Base-by-base conservation (phyloP, 2,329 filamentous ascomycete species). In the Dactylellina drechsleri region DNA sequence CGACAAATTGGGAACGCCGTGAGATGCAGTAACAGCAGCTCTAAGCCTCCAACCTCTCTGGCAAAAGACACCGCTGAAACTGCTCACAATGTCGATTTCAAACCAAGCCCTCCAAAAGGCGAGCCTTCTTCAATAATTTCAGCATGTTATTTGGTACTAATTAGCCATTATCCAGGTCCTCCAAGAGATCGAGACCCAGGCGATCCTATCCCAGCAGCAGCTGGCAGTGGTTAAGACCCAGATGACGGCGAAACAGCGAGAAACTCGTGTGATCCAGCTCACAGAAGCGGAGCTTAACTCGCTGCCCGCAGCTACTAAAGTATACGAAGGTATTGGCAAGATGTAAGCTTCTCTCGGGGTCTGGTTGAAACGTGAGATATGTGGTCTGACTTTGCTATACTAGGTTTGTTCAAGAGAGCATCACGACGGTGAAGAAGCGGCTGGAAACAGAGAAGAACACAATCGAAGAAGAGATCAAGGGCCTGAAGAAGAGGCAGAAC, bases 291-390 rank as follows among this genome's bases (percentile, higher is more conserved):
- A 99, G 83, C 85, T 98, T 58, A 87, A 88, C n/a, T 86, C 88
- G 5, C 83, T 99, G 75, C 90, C 93, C 2, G 82, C 87, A 16
- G 87, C 90, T 56, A 95, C 92, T 0, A 90, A 90, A 36, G 88
- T 97, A 28, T 99, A 98, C 80, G 94, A 98, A 83, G 94, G 94
- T 4, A 91, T 98, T 10, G 95, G 95, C 60, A 99, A 98, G 84
- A 98, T 99, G 95, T 97, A 83, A 80, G 89, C 83, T 18, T 57
- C 23, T 20, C 2, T 49, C 13, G n/a, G 10, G 8, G 10, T 59
- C 26, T 75, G 10, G 2, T 12, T 70, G 57, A 58, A 43, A 68
- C 50, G 40, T 53, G 20, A 56, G 47, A 41, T 36, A 31, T 52
- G 43, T n/a, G 49, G 50, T 49, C 72, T 62, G 45, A 36, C 64